phyloP scores from a whole-genome alignment of 2,329 filamentous ascomycete genomes.

The Fusarium xyrophilum region DNA sequence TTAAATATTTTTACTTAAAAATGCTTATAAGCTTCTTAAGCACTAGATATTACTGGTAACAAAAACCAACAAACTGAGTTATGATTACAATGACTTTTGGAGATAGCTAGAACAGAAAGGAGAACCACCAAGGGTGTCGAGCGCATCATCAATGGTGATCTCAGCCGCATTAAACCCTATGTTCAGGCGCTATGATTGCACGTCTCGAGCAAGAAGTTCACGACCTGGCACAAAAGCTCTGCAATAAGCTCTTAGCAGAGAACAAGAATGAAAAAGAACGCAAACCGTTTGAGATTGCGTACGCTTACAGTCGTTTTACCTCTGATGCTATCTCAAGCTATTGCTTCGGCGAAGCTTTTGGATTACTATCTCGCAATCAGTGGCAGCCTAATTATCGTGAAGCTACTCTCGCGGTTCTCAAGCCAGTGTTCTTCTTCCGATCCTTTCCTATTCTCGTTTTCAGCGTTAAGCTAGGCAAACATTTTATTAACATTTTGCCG shows the following conservation, averaged over 20 bases:
- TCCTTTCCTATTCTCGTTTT: slow-evolving; percentile 11
- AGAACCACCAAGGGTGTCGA: neutral
- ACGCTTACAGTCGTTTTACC: slow-evolving; percentile 13
- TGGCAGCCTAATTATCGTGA: slow-evolving; percentile 17
- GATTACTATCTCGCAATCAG: neutral
- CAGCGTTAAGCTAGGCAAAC: slow-evolving; percentile 5
- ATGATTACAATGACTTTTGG: neutral
- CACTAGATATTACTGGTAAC: too few species aligned
- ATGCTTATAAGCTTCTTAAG: too few species aligned
- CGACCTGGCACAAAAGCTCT: slow-evolving; percentile 2
- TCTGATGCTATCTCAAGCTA: slow-evolving; percentile 15
- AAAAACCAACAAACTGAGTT: too few species aligned
- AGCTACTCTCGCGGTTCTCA: slow-evolving; percentile 14
- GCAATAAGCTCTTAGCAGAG: slow-evolving; percentile 1
- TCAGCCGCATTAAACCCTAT: neutral
- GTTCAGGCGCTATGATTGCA: slow-evolving; percentile 9
- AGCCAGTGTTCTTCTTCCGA: slow-evolving; percentile 12
- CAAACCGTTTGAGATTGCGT: neutral
- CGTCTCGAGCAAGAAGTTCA: slow-evolving; percentile 4
- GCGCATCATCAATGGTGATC: neutral
- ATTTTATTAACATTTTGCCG: neutral
- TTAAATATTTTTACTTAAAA: too few species aligned
- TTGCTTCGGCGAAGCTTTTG: slow-evolving; percentile 18
- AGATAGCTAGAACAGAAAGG: slow-evolving; percentile 6
- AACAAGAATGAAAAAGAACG: neutral